A percentile compares a stretch with the other conserved stretches of the same genome.
phyloP scores from a whole-genome alignment of 2,329 filamentous ascomycete species.

The Colletotrichum neosansevieriae region DNA sequence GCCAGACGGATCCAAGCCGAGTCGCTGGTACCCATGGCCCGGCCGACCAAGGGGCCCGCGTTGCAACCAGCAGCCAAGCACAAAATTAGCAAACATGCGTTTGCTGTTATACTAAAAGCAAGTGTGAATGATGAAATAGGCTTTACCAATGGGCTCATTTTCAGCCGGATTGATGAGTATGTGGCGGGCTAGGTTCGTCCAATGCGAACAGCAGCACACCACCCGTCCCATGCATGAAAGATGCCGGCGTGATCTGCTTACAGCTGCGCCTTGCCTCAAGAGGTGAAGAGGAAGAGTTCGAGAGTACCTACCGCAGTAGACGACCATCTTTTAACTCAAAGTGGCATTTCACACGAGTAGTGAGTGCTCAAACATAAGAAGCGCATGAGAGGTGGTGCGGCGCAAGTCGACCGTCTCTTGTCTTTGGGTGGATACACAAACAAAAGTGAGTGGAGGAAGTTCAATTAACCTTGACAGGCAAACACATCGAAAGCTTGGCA shows the following conservation, averaged over 20 bases:
- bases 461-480: not conserved
- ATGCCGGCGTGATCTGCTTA: not conserved
- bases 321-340: not conserved
- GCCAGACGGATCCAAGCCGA: conserved; percentile 31
- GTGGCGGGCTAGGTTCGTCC: conserved; percentile 30
- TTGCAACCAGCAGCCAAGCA: not conserved
- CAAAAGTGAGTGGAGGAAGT: not conserved
- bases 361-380: not conserved
- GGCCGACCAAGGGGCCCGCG: not conserved
- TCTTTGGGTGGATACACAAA: not conserved
- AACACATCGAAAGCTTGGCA: conserved; percentile 5
- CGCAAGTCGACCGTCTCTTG: not conserved
- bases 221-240: conserved; percentile 1
- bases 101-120: not conserved
- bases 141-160: not conserved
- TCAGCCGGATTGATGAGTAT: not conserved
- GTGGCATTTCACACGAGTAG: not conserved
- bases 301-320: not conserved
- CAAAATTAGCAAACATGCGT: not conserved
- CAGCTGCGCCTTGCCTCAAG: not conserved
- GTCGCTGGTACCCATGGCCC: conserved; percentile 9
- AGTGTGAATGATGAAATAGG: too few species aligned
- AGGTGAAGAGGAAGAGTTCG: not conserved
- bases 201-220: conserved; percentile 25
- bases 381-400: not conserved